phyloP scores from a whole-genome alignment of 257 asterid species.

The Echites panduratus region DNA sequence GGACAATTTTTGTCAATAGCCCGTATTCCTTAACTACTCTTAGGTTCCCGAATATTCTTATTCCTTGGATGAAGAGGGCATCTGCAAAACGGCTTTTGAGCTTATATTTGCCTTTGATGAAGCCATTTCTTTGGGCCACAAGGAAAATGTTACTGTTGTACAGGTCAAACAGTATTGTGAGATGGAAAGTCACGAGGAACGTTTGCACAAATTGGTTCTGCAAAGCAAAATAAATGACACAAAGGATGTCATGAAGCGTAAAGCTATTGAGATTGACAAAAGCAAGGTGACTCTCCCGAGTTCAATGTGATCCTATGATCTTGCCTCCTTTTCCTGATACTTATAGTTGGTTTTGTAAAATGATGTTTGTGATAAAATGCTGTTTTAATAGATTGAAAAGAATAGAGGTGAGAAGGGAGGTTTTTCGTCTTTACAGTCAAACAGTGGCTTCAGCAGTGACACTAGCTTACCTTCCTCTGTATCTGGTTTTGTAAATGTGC shows the following conservation, averaged over 20 bases:
- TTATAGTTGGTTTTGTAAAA: not conserved
- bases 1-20: not conserved
- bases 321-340: not conserved
- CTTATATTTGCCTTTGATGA: conserved; percentile 92
- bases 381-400: conserved; percentile 1
- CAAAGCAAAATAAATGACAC: conserved; percentile 90
- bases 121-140: conserved; percentile 85
- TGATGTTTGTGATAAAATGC: not conserved
- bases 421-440: conserved; percentile 11
- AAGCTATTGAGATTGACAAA: conserved; percentile 93
- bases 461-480: conserved; percentile 34
- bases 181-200: conserved; percentile 97
- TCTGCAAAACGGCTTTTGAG: conserved; percentile 78
- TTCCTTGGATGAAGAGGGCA: conserved; percentile 89
- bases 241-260: conserved; percentile 83
- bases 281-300: conserved; percentile 55
- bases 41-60: conserved; percentile 93
- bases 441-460: conserved; percentile 66
- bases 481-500: conserved; percentile 61
- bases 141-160: conserved; percentile 84
- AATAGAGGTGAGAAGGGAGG: conserved; percentile 13
- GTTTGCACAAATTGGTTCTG: conserved; percentile 72
- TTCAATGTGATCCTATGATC: conserved; percentile 9
- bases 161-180: conserved; percentile 97
- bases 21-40: conserved; percentile 36